Base-by-base conservation (phyloP, 2,329 filamentous ascomycete species). In the Paraphaeosphaeria minitans region DNA sequence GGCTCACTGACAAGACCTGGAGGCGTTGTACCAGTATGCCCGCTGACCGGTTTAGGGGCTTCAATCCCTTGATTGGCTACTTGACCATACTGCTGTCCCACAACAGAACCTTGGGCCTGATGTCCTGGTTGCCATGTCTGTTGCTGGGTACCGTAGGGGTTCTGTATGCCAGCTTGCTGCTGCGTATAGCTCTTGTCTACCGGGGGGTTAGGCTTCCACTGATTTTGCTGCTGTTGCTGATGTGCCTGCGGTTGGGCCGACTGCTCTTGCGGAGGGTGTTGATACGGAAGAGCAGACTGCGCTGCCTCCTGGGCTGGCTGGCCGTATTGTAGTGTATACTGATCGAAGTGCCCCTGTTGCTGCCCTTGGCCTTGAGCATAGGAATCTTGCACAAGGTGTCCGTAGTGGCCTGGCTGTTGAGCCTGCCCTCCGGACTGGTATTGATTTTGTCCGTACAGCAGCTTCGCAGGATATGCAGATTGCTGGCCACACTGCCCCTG, bases 21-120 rank as follows among this genome's bases (percentile, higher is more conserved):
- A 31, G 69, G 59, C 7, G 63, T 66, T 37, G 67, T 68, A 14
- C 65, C 62, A 50, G 64, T 68, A 12, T 67, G 68, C n/a, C 63
- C 58, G 53, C 59, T 63, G 27, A 69, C 43, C 10, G 73, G 68
- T 43, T 67, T 73, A 7, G 69, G 67, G 14, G 68, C 69, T 59
- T 72, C 66, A n/a, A 70, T 67, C 1, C 57, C 58, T 51, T 69
- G 66, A 14, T 64, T 62, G 49, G 64, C 49, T 12, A 51, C 61
- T 21, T 67, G 60, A 6, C 51, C 35, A 53, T 68, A 64, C 14
- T 65, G 66, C 27, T 67, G 66, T n/a, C 57, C 59, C 5, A 39
- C 16, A n/a, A 60, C 22, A n/a, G 65, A 60, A 9, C 47, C 55
- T 53, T 72, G 69, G 22, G 63, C 29, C 45, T 70, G 70, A 46